Conservation (phyloP, 2,329 filamentous ascomycete species). For the Aspergillus sp. region DNA sequence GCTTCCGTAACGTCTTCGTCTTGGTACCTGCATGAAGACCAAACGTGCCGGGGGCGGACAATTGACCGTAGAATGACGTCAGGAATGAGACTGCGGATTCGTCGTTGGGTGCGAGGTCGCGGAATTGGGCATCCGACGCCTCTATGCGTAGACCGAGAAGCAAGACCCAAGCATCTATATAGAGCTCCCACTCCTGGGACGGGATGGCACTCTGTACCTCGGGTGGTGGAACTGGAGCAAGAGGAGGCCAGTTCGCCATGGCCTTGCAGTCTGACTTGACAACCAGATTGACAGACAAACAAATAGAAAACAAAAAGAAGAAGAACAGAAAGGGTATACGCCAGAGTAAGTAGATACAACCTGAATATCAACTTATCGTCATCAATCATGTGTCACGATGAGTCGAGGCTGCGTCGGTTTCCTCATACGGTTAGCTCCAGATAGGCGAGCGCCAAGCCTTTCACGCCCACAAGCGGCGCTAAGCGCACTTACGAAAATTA, state of each 20-base stretch:
- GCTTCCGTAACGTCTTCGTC: constrained; percentile 56
- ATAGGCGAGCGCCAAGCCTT: constrained; percentile 41
- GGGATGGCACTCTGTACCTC: constrained; percentile 66
- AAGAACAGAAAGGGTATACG: not conserved
- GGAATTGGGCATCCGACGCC: constrained; percentile 58
- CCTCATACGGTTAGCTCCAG: constrained; percentile 34
- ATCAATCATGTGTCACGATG: not conserved
- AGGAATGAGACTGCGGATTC: constrained; percentile 64
- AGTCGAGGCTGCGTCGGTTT: not conserved
- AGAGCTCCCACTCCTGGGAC: constrained; percentile 72
- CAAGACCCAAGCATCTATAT: constrained; percentile 72
- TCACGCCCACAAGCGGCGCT: constrained; percentile 27
- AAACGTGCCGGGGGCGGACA: constrained; percentile 39
- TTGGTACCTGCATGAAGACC: constrained; percentile 35
- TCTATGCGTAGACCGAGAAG: constrained; percentile 66
- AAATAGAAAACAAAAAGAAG: not conserved
- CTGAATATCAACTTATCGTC: too few species aligned
- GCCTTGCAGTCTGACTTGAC: constrained; percentile 32
- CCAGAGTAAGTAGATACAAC: not conserved
- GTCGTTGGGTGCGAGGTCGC: constrained; percentile 52
- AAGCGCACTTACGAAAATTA: constrained; percentile 2
- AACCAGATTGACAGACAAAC: not conserved
- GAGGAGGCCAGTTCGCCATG: constrained; percentile 61
- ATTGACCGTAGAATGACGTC: constrained; percentile 63
- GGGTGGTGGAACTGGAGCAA: constrained; percentile 74